These are phyloP conservation scores for Talaromyces sp. DNA, from an alignment of 2,329 filamentous ascomycete species.

Conservation along the genomic window DNA sequence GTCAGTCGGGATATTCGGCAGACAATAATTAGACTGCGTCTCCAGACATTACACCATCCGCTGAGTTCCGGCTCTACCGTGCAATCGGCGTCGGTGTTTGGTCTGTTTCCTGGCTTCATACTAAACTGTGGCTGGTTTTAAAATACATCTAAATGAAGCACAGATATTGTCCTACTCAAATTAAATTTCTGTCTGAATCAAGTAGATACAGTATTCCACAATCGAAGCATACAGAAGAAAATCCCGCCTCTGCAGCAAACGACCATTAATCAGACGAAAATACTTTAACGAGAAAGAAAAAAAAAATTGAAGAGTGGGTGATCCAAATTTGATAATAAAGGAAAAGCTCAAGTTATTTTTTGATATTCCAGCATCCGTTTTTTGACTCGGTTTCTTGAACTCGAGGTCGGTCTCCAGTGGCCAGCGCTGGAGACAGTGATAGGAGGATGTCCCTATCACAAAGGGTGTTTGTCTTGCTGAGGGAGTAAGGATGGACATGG, in stretches of 20 bases:
- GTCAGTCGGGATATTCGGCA: background rate
- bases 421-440: constrained; percentile 1
- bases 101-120: background rate
- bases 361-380: constrained; percentile 8
- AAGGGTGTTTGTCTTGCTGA: background rate
- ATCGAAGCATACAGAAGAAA: constrained; percentile 5
- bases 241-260: background rate
- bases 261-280: background rate
- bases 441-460: constrained; percentile 10
- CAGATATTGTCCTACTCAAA: background rate
- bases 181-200: background rate
- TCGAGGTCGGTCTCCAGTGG: background rate
- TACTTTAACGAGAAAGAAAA: background rate
- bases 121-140: background rate
- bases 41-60: background rate
- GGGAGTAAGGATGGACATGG: background rate
- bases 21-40: background rate
- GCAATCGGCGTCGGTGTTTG: background rate
- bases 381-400: constrained; percentile 9
- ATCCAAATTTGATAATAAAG: background rate
- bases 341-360: constrained; percentile 4
- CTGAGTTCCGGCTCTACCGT: background rate
- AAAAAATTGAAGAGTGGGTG: background rate
- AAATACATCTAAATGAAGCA: too few relatives aligned
- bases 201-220: background rate